phyloP scores from a whole-genome alignment of 768 basidiomycete species.

The Infundibulicybe gibba region DNA sequence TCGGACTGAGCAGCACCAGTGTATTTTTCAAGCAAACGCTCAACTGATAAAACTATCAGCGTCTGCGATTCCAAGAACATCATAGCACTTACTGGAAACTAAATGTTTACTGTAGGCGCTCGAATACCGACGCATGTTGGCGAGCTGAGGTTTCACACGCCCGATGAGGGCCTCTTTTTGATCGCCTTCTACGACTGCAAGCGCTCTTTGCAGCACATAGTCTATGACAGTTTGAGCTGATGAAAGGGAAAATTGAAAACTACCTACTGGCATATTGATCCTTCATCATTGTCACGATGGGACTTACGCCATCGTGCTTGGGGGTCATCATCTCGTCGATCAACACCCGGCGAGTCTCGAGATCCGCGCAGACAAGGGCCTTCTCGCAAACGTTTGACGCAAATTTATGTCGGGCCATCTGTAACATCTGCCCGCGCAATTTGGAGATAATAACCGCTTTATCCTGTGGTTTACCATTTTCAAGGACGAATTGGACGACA shows the following conservation, averaged over 20 bases:
- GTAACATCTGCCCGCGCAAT: conserved; percentile 74
- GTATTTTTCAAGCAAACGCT: conserved; percentile 61
- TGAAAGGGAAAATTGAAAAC: not conserved
- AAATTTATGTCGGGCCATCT: conserved; percentile 85
- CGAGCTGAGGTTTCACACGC: conserved; percentile 64
- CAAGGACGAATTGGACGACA: conserved; percentile 91
- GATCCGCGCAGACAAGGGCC: conserved; percentile 65
- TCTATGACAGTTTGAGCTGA: conserved; percentile 37
- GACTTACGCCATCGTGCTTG: conserved; percentile 61
- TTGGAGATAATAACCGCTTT: conserved; percentile 59
- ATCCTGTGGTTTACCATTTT: conserved; percentile 73
- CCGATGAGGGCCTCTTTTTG: conserved; percentile 66
- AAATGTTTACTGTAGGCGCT: conserved; percentile 80
- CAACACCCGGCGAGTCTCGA: conserved; percentile 61
- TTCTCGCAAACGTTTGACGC: conserved; percentile 97
- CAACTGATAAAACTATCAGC: conserved; percentile 41
- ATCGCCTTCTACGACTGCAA: conserved; percentile 63
- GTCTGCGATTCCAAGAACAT: not conserved
- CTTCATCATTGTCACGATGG: conserved; percentile 76
- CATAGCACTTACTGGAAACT: conserved; percentile 57
- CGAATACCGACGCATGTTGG: conserved; percentile 67
- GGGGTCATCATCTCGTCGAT: conserved; percentile 79
- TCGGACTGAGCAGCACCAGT: conserved; percentile 15
- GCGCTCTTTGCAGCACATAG: conserved; percentile 81
- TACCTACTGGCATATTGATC: conserved; percentile 85